Evolutionary conservation across 2,329 filamentous ascomycete genomes (phyloP).

Genomic region (Epichloe elymi): DNA sequence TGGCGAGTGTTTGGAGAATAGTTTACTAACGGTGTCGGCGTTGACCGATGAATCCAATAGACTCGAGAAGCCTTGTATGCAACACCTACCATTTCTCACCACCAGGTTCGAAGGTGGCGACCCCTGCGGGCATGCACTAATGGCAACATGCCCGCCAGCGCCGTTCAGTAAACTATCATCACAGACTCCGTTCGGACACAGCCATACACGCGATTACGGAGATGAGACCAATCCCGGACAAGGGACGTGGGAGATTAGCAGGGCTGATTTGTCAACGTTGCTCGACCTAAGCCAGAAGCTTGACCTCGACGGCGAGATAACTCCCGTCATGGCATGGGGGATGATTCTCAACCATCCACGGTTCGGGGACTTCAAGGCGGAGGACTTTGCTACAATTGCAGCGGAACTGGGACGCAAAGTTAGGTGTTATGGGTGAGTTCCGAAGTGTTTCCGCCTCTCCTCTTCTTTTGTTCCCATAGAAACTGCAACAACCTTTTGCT

Average conservation of each 20-base stretch:
- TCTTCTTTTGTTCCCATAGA: neutral
- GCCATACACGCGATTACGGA: constrained; percentile 22
- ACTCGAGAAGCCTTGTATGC: constrained; percentile 87
- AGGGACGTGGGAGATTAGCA: constrained; percentile 68
- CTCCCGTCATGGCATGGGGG: constrained; percentile 89
- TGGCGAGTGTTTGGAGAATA: constrained; percentile 8
- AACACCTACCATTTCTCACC: constrained; percentile 71
- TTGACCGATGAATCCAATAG: constrained; percentile 36
- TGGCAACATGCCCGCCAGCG: constrained; percentile 79
- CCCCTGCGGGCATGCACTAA: constrained; percentile 78
- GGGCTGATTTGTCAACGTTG: constrained; percentile 64
- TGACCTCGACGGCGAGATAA: constrained; percentile 80
- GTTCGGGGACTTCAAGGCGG: constrained; percentile 48
- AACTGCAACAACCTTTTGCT: neutral
- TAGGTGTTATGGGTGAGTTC: constrained; percentile 76
- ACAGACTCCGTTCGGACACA: constrained; percentile 40
- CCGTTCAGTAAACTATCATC: constrained; percentile 35
- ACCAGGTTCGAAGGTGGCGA: constrained; percentile 47
- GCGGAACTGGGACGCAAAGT: constrained; percentile 68
- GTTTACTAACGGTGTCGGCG: constrained; percentile 31
- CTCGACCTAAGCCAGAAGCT: constrained; percentile 74
- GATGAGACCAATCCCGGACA: constrained; percentile 31
- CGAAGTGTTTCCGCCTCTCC: neutral
- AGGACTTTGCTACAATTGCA: constrained; percentile 60
- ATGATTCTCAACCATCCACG: constrained; percentile 62